These are phyloP conservation scores for Fusarium nygamai DNA, from an alignment of 2,329 filamentous ascomycete genomes.

Conservation along the genomic window DNA sequence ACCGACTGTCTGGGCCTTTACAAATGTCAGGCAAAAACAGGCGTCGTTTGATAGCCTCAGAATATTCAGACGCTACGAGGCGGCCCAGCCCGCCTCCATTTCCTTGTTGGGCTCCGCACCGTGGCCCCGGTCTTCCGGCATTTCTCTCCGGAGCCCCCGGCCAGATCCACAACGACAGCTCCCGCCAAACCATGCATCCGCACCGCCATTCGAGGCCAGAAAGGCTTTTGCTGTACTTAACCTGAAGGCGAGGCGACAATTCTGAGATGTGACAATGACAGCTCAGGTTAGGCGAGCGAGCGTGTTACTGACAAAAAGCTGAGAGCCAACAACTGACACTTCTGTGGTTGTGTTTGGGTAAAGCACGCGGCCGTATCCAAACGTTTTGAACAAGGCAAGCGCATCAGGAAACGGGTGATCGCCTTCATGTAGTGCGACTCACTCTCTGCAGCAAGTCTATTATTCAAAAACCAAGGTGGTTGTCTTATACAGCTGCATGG, in stretches of 20 bases:
- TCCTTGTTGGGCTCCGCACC: conserved; percentile 22
- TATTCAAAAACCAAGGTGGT: conserved; percentile 3
- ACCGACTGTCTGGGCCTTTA: conserved; percentile 20
- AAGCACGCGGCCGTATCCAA: conserved; percentile 1
- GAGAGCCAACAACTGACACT: conserved; percentile 16
- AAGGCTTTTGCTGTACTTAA: conserved; percentile 24
- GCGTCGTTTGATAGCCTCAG: conserved; percentile 22
- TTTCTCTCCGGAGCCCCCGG: conserved; percentile 17
- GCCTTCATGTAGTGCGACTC: conserved; percentile 4
- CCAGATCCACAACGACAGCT: conserved; percentile 25
- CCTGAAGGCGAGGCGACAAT: conserved; percentile 3
- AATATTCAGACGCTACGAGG: conserved; percentile 20
- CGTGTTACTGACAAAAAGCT: neutral
- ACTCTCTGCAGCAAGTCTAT: neutral
- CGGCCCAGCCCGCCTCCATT: conserved; percentile 28
- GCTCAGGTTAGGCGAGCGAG: conserved; percentile 16
- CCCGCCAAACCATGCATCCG: conserved; percentile 19
- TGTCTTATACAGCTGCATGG: conserved; percentile 21
- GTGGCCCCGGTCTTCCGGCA: conserved; percentile 19
- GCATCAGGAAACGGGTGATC: conserved; percentile 7
- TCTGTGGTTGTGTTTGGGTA: neutral
- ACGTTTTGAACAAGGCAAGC: conserved; percentile 6
- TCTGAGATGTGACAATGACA: conserved; percentile 27
- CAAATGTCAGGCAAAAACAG: neutral
- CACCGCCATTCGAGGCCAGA: conserved; percentile 25